A percentile compares a stretch with the other conserved stretches of the same genome.
phyloP scores from a whole-genome alignment of 1,284 basidiomycete genomes.

The Tausonia pullulans region DNA sequence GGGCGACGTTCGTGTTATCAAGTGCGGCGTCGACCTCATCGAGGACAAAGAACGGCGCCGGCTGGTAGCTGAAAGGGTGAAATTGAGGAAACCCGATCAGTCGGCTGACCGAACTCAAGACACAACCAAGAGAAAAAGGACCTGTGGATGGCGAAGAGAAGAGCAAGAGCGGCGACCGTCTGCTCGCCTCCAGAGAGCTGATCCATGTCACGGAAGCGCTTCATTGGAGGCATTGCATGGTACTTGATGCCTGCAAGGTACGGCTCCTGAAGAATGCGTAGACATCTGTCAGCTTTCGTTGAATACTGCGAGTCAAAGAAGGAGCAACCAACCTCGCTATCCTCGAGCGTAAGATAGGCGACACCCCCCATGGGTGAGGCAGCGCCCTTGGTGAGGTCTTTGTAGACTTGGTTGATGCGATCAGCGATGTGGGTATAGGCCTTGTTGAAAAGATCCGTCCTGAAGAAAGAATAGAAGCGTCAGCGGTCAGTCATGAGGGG shows the following conservation, averaged over 20 bases:
- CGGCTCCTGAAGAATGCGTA: constrained; percentile 58
- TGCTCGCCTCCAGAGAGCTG: constrained; percentile 97
- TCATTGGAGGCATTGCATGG: constrained; percentile 98
- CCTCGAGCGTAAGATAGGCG: constrained; percentile 90
- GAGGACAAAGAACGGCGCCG: constrained; percentile 95
- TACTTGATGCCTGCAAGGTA: constrained; percentile 94
- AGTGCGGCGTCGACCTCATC: constrained; percentile 97
- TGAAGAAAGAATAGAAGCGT: constrained; percentile 19
- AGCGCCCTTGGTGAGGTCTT: constrained; percentile 91
- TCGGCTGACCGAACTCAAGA: constrained; percentile 12
- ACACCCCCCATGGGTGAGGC: constrained; percentile 88
- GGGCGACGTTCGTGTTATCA: constrained; percentile 89
- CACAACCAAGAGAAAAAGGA: constrained; percentile 23
- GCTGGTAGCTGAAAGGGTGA: constrained; percentile 62
- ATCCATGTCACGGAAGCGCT: constrained; percentile 98
- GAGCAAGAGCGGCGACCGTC: constrained; percentile 89
- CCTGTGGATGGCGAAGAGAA: constrained; percentile 95
- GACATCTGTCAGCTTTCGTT: not conserved
- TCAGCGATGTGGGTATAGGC: constrained; percentile 94
- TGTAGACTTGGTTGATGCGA: constrained; percentile 90
- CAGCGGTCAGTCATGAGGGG: constrained; percentile 1
- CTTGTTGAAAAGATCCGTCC: constrained; percentile 83
- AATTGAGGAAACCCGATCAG: not conserved
- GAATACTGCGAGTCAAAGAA: not conserved
- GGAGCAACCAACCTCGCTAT: constrained; percentile 59